Percentiles rank a stretch among this genome's conserved stretches.
These are phyloP conservation scores for Acanthamoeba healyi DNA, from an alignment of 208 protist species.

Conservation along the genomic window DNA sequence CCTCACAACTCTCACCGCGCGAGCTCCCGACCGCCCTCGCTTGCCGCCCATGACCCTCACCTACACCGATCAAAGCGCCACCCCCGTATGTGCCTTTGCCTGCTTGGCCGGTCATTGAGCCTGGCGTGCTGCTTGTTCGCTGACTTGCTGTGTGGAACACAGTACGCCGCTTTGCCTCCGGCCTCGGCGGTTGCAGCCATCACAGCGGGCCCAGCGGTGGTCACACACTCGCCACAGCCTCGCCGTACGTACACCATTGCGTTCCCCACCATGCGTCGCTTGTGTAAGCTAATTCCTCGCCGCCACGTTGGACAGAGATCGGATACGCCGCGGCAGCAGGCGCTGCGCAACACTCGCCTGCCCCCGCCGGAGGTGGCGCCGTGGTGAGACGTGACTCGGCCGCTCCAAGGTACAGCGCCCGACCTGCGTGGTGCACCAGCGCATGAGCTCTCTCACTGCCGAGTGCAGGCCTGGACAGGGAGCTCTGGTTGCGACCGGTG, in stretches of 20 bases:
- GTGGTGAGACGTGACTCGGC: background rate
- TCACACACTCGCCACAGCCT: background rate
- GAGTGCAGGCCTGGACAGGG: background rate
- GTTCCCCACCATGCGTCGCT: too few relatives aligned
- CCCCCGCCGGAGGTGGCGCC: too few relatives aligned
- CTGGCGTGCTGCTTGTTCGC: background rate
- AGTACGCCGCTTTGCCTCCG: background rate
- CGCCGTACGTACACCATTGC: background rate
- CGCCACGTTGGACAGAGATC: background rate
- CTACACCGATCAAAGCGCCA: conserved; percentile 11
- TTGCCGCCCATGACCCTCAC: conserved; percentile 36
- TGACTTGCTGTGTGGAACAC: background rate
- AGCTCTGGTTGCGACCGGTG: background rate
- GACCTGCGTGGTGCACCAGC: too few relatives aligned
- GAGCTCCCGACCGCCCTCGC: background rate
- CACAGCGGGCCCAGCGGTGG: background rate
- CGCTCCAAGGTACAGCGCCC: background rate
- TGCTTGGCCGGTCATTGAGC: background rate
- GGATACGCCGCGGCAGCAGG: background rate
- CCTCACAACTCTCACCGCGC: background rate
- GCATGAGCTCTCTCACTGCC: too few relatives aligned
- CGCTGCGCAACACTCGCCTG: background rate
- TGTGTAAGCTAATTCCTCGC: too few relatives aligned
- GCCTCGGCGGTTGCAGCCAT: background rate
- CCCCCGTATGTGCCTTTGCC: background rate